A percentile compares a stretch with the other conserved stretches of the same genome.
These are phyloP conservation scores for Phialocephala subalpina DNA, from an alignment of 2,329 filamentous ascomycete species.

Conservation along the genomic window DNA sequence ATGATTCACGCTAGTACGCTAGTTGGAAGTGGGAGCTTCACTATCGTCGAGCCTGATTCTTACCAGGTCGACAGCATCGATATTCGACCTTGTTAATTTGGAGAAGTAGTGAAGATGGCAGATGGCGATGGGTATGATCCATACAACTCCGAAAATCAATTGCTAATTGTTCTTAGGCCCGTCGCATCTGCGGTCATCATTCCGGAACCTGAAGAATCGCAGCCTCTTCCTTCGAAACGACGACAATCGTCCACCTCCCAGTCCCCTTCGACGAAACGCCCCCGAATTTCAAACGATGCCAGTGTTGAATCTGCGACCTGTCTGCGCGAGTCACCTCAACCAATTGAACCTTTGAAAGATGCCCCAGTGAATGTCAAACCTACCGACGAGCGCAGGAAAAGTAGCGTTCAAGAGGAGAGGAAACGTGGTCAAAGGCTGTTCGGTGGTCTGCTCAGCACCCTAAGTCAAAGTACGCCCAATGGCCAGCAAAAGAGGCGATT, in stretches of 20 bases:
- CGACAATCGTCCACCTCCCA: slow-evolving; percentile 61
- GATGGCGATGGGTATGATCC: slow-evolving; percentile 34
- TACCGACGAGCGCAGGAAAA: slow-evolving; percentile 47
- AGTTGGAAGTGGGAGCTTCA: slow-evolving; percentile 2
- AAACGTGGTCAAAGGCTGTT: slow-evolving; percentile 87
- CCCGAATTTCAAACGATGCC: slow-evolving; percentile 50
- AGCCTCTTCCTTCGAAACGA: slow-evolving; percentile 44
- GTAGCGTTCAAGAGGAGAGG: slow-evolving; percentile 74
- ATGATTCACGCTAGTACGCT: neutral
- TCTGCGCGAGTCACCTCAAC: slow-evolving; percentile 42
- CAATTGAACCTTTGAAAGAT: slow-evolving; percentile 23
- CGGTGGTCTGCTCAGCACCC: slow-evolving; percentile 67
- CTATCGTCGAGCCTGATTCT: slow-evolving; percentile 20
- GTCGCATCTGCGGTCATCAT: slow-evolving; percentile 47
- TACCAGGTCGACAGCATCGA: neutral
- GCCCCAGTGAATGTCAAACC: slow-evolving; percentile 25
- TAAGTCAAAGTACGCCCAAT: slow-evolving; percentile 74
- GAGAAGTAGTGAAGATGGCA: slow-evolving; percentile 29
- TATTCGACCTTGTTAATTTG: neutral
- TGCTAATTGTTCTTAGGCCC: slow-evolving; percentile 37
- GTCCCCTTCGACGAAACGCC: slow-evolving; percentile 60
- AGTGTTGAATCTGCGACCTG: slow-evolving; percentile 30
- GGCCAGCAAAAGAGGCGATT: slow-evolving; percentile 73
- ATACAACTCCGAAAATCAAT: neutral
- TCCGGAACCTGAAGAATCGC: slow-evolving; percentile 33